Conservation (phyloP, 345 rosid species). For the Brassica nigra region DNA sequence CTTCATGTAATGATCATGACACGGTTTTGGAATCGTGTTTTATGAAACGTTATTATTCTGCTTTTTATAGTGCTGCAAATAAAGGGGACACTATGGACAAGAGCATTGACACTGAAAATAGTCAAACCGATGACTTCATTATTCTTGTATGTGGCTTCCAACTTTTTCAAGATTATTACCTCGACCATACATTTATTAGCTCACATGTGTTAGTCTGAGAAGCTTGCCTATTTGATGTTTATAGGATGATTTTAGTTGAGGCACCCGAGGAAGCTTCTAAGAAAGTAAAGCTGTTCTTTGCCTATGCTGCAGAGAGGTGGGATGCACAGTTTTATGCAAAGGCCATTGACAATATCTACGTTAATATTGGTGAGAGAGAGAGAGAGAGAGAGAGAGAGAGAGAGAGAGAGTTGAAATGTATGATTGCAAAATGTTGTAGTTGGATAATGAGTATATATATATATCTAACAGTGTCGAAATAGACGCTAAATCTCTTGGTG, state of each 20-base stretch:
- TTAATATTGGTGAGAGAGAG: conserved; percentile 64
- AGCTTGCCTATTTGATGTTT: not conserved
- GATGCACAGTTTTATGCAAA: conserved; percentile 84
- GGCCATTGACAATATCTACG: conserved; percentile 73
- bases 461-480: not conserved
- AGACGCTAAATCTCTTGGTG: not conserved
- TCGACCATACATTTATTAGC: not conserved
- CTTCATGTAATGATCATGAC: not conserved
- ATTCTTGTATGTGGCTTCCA: conserved; percentile 59
- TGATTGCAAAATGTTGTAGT: conserved; percentile 3
- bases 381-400: not conserved
- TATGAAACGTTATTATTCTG: not conserved
- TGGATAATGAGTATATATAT: not conserved
- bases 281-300: conserved; percentile 63
- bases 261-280: conserved; percentile 58
- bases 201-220: conserved; percentile 17
- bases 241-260: conserved; percentile 68
- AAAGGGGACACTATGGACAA: conserved; percentile 64
- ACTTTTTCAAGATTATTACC: conserved; percentile 1
- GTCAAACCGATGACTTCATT: conserved; percentile 63
- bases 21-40: not conserved
- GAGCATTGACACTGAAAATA: conserved; percentile 64
- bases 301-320: conserved; percentile 70
- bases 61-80: conserved; percentile 52
- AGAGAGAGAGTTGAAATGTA: not conserved